Evolutionary conservation across 805 yeast genomes (phyloP).

Genomic region (Yamadazyma sp.): DNA sequence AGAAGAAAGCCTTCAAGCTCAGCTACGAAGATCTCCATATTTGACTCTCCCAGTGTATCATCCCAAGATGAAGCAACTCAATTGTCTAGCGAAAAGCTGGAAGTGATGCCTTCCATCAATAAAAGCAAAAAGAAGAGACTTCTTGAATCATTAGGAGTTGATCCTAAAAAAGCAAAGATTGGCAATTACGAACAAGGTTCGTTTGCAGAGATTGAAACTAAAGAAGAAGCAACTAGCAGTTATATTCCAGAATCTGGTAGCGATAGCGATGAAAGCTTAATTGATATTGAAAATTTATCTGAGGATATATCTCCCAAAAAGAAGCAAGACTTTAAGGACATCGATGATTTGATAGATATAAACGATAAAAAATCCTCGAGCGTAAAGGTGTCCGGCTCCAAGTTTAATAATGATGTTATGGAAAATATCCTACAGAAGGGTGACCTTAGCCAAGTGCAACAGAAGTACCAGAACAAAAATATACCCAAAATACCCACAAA

Average conservation of each 20-base stretch:
- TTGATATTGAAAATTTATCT: conserved; percentile 2
- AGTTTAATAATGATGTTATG: not conserved
- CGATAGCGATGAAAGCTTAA: conserved; percentile 4
- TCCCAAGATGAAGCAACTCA: too few species aligned
- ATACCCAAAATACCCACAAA: conserved; percentile 15
- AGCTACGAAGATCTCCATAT: too few species aligned
- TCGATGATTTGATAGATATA: conserved; percentile 1
- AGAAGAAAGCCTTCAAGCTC: not conserved
- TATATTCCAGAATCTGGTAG: conserved; percentile 4
- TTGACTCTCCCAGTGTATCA: too few species aligned
- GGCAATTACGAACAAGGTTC: not conserved
- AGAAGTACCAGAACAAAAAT: conserved; percentile 13
- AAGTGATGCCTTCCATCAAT: too few species aligned
- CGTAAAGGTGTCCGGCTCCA: not conserved
- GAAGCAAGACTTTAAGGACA: not conserved
- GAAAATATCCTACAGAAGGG: not conserved
- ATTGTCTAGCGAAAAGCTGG: too few species aligned
- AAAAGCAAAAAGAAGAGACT: not conserved
- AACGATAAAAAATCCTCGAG: not conserved
- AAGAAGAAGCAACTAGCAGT: not conserved
- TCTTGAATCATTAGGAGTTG: conserved; percentile 1
- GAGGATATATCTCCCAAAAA: too few species aligned
- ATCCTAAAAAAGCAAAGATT: not conserved
- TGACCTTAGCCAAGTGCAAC: conserved; percentile 11
- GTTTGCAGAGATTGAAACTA: not conserved